Conservation (phyloP, 371 early-diverging fungal species). For the Saksenaea vasiformis region DNA sequence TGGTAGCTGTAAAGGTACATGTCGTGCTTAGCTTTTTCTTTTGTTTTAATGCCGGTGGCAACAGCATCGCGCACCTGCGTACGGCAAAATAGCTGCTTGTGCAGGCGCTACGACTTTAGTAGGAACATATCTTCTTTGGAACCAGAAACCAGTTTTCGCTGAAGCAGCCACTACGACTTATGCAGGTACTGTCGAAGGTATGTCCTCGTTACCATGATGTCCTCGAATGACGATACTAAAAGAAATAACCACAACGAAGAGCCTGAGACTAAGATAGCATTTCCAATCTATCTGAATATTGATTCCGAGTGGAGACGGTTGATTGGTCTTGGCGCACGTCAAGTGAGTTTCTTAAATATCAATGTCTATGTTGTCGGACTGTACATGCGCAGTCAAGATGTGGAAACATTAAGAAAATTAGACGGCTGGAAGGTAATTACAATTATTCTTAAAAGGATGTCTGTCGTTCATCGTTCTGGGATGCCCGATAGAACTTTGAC, state of each 20-base stretch:
- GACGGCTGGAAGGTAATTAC: slow-evolving; percentile 42
- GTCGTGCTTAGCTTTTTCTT: neutral
- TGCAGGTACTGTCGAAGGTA: slow-evolving; percentile 45
- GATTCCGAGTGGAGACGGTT: slow-evolving; percentile 45
- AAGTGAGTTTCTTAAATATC: slow-evolving; percentile 68
- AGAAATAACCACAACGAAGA: slow-evolving; percentile 19
- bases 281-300: slow-evolving; percentile 40
- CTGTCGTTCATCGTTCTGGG: too few species aligned
- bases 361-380: slow-evolving; percentile 69
- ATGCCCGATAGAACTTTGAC: slow-evolving; percentile 30
- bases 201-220: neutral
- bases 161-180: slow-evolving; percentile 26
- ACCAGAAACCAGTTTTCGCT: slow-evolving; percentile 14
- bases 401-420: slow-evolving; percentile 23
- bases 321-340: slow-evolving; percentile 69
- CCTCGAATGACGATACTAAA: neutral
- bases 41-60: neutral
- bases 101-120: neutral
- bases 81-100: neutral
- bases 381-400: slow-evolving; percentile 57
- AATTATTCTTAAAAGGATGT: neutral
- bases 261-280: slow-evolving; percentile 32
- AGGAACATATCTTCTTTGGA: slow-evolving; percentile 6
- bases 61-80: neutral
- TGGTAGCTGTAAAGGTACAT: neutral